Evolutionary conservation across 345 rosid genomes (phyloP).

Genomic region (Triadica sebifera): DNA sequence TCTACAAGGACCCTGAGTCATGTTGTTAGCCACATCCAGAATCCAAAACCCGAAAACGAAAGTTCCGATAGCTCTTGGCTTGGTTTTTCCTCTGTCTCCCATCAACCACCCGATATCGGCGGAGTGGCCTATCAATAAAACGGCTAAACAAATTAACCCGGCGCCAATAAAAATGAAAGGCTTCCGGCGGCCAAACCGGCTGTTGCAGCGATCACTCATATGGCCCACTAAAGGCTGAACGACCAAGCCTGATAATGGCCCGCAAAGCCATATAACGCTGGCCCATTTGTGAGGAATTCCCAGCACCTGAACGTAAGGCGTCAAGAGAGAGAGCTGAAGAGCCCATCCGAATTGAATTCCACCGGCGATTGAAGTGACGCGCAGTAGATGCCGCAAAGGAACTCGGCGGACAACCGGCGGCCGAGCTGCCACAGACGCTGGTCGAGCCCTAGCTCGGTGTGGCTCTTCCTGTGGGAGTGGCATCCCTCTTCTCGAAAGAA

Average conservation of each 20-base stretch:
- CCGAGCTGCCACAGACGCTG: conserved; percentile 20
- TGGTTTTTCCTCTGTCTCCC: conserved; percentile 56
- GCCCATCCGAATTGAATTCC: conserved; percentile 99
- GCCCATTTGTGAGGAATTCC: conserved; percentile 98
- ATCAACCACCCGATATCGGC: conserved; percentile 88
- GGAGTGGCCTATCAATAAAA: conserved; percentile 69
- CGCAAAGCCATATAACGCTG: conserved; percentile 94
- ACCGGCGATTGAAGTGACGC: conserved; percentile 85
- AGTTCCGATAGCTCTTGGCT: conserved; percentile 71
- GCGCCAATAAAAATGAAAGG: conserved; percentile 78
- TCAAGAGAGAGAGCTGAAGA: conserved; percentile 84
- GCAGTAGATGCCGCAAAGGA: conserved; percentile 61
- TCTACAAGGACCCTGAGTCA: conserved; percentile 95
- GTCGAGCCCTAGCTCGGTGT: conserved; percentile 22
- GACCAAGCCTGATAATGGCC: conserved; percentile 84
- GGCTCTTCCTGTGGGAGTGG: conserved; percentile 15
- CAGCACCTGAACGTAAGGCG: conserved; percentile 95
- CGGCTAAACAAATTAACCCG: conserved; percentile 50
- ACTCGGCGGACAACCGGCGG: conserved; percentile 28
- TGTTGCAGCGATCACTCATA: conserved; percentile 82
- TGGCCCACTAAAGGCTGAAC: conserved; percentile 94
- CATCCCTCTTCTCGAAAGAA: not conserved
- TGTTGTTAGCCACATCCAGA: conserved; percentile 84
- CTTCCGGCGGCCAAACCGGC: conserved; percentile 86
- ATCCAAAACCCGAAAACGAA: conserved; percentile 93